A percentile compares a stretch with the other conserved stretches of the same genome.
Evolutionary conservation across 495 filamentous ascomycete species (phyloP).

Genomic region (Gamarada debralockiae): DNA sequence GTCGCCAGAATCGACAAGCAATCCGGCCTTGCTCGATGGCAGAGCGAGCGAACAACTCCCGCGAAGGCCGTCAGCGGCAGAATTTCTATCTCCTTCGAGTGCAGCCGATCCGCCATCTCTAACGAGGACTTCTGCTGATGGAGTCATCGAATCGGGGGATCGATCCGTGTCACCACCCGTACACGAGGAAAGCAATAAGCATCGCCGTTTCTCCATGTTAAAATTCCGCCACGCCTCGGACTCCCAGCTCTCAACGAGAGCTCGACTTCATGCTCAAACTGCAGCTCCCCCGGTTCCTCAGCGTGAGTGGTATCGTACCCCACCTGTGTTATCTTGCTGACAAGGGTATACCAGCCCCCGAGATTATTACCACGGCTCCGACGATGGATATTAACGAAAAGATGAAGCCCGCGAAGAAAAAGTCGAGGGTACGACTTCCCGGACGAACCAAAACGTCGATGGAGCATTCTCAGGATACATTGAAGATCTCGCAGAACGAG

Average conservation of each 20-base stretch:
- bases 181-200: conserved; percentile 43
- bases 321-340: conserved; percentile 15
- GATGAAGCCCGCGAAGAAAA: conserved; percentile 42
- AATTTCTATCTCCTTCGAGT: conserved; percentile 19
- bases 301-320: conserved; percentile 46
- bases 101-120: neutral
- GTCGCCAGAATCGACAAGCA: conserved; percentile 12
- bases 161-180: conserved; percentile 23
- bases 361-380: conserved; percentile 91
- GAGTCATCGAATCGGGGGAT: conserved; percentile 13
- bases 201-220: conserved; percentile 82
- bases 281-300: conserved; percentile 66
- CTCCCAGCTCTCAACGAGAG: conserved; percentile 77
- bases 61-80: conserved; percentile 27
- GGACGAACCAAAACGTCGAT: conserved; percentile 34
- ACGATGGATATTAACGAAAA: conserved; percentile 54
- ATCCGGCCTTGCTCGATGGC: conserved; percentile 18
- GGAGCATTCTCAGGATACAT: conserved; percentile 20
- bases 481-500: conserved; percentile 14
- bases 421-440: conserved; percentile 44
- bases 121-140: conserved; percentile 13
- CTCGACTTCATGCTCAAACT: conserved; percentile 64
- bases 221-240: conserved; percentile 92
- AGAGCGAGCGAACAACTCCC: conserved; percentile 39
- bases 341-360: conserved; percentile 55